phyloP scores from a whole-genome alignment of 768 basidiomycete species.

The Panaeolus cyanescens region DNA sequence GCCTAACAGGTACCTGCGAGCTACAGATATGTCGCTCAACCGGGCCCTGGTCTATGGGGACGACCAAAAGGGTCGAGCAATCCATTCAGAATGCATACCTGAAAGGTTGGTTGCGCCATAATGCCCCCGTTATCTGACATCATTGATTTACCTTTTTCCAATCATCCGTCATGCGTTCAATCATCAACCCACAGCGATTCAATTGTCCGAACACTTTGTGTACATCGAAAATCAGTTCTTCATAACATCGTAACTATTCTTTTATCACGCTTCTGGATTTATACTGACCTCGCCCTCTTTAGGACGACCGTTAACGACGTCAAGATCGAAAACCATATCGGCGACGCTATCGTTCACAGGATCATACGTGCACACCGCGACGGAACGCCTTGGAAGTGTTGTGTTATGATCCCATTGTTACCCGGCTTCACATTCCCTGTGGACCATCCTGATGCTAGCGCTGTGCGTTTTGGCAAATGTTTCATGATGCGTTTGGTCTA shows the following conservation, averaged over 20 bases:
- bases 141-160: neutral
- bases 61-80: conserved; percentile 78
- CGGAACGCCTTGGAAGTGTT: conserved; percentile 85
- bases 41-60: conserved; percentile 96
- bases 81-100: conserved; percentile 96
- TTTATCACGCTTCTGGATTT: conserved; percentile 8
- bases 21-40: conserved; percentile 95
- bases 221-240: conserved; percentile 98
- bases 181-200: conserved; percentile 61
- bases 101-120: conserved; percentile 78
- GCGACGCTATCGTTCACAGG: conserved; percentile 89
- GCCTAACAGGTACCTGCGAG: conserved; percentile 94
- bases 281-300: conserved; percentile 6
- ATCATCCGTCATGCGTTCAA: conserved; percentile 5
- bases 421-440: conserved; percentile 95
- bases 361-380: conserved; percentile 88
- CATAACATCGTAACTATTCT: conserved; percentile 71
- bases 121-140: conserved; percentile 6
- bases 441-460: conserved; percentile 90
- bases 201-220: conserved; percentile 94
- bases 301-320: conserved; percentile 86
- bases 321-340: conserved; percentile 89
- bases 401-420: conserved; percentile 87
- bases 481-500: neutral
- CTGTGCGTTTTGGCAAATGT: conserved; percentile 50